Evolutionary conservation across 2,329 filamentous ascomycete species (phyloP).

Genomic region (Calonectria montana): DNA sequence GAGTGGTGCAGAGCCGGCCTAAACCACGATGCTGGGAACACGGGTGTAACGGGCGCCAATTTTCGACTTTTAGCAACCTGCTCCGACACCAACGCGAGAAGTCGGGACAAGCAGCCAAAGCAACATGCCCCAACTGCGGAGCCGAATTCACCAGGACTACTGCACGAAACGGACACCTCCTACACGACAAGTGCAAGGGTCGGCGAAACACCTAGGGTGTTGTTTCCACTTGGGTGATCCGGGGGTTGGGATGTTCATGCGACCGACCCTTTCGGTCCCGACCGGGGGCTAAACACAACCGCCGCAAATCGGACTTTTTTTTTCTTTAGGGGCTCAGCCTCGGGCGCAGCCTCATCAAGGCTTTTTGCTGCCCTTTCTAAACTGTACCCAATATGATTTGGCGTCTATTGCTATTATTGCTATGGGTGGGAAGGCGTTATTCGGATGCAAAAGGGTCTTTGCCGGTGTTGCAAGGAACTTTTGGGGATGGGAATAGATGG

Average conservation of each 20-base stretch:
- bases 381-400: constrained; percentile 28
- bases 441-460: constrained; percentile 26
- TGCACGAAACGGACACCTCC: constrained; percentile 86
- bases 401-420: constrained; percentile 32
- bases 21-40: constrained; percentile 98
- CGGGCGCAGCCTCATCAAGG: constrained; percentile 28
- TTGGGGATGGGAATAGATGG: constrained; percentile 32
- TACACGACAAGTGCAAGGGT: constrained; percentile 93
- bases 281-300: constrained; percentile 13
- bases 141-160: constrained; percentile 92
- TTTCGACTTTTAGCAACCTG: constrained; percentile 96
- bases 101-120: constrained; percentile 89
- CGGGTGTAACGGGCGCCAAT: constrained; percentile 94
- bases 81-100: constrained; percentile 94
- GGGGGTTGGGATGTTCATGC: constrained; percentile 32
- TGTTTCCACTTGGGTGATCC: constrained; percentile 20
- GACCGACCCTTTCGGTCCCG: constrained; percentile 26
- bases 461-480: constrained; percentile 25
- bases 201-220: constrained; percentile 44
- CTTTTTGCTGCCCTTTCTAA: constrained; percentile 23
- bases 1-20: constrained; percentile 81
- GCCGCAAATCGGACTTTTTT: constrained; percentile 23
- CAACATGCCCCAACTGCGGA: constrained; percentile 89
- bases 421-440: constrained; percentile 35
- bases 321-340: constrained; percentile 35